Evolutionary conservation across 2,329 filamentous ascomycete genomes (phyloP).

Genomic region (Penicillium brevicompactum): DNA sequence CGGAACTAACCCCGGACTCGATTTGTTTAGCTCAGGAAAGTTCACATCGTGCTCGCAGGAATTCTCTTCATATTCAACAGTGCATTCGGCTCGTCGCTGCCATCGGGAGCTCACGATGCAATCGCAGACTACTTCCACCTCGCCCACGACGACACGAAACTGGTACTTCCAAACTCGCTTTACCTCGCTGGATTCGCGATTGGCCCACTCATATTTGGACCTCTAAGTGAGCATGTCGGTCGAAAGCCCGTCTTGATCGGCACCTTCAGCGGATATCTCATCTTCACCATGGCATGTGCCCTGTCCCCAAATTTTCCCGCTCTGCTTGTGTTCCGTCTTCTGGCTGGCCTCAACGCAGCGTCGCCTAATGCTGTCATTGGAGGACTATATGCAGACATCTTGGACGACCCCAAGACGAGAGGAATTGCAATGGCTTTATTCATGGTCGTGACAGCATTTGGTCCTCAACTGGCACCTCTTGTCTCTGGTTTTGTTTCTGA

Average conservation of each 20-base stretch:
- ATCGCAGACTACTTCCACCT: conserved; percentile 17
- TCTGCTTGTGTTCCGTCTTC: conserved; percentile 43
- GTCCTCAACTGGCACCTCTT: background rate
- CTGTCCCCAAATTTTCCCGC: conserved; percentile 40
- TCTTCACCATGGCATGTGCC: conserved; percentile 43
- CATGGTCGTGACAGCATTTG: background rate
- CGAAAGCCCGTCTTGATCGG: conserved; percentile 45
- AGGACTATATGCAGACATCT: conserved; percentile 9
- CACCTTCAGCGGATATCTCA: conserved; percentile 46
- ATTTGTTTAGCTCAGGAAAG: background rate
- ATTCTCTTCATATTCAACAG: conserved; percentile 21
- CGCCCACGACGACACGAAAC: conserved; percentile 20
- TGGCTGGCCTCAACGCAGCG: conserved; percentile 40
- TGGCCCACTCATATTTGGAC: conserved; percentile 41
- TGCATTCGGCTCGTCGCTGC: conserved; percentile 21
- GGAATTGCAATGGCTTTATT: background rate
- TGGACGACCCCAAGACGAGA: conserved; percentile 1
- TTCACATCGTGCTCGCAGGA: conserved; percentile 15
- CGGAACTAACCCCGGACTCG: background rate
- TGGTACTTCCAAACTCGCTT: conserved; percentile 32
- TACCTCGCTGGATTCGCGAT: conserved; percentile 35
- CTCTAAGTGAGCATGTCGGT: conserved; percentile 41
- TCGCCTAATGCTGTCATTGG: conserved; percentile 37
- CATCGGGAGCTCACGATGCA: conserved; percentile 19
- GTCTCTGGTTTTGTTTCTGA: background rate